A percentile compares a stretch with the other conserved stretches of the same genome.
Evolutionary conservation across 805 yeast species (phyloP).

Genomic region (Yamadazyma scolyti): DNA sequence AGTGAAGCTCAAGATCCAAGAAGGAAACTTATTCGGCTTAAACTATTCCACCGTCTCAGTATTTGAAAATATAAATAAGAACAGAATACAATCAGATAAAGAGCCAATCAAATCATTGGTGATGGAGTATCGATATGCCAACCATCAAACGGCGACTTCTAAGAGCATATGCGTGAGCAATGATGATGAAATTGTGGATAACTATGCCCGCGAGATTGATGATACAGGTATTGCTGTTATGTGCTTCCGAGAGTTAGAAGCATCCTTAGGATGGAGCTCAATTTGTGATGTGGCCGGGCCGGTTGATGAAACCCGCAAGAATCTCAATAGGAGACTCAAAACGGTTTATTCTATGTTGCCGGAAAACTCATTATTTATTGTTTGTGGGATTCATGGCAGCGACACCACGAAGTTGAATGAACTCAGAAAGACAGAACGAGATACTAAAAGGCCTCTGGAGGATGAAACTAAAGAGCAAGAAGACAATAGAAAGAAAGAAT

Average conservation of each 20-base stretch:
- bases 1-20: constrained; percentile 61
- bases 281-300: constrained; percentile 4
- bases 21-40: constrained; percentile 65
- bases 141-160: not conserved
- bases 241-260: constrained; percentile 57
- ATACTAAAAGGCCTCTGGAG: too few relatives aligned
- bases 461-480: too few relatives aligned
- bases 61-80: constrained; percentile 17
- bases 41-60: constrained; percentile 23
- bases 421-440: not conserved
- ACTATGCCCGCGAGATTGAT: constrained; percentile 31
- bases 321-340: constrained; percentile 43
- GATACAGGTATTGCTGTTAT: constrained; percentile 48
- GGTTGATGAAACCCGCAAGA: constrained; percentile 15
- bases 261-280: constrained; percentile 6
- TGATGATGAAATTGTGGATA: constrained; percentile 59
- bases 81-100: not conserved
- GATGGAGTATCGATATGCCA: constrained; percentile 4
- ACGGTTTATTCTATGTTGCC: constrained; percentile 54
- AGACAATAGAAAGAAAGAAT: too few relatives aligned
- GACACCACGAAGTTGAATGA: constrained; percentile 1
- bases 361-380: constrained; percentile 52
- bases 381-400: constrained; percentile 21
- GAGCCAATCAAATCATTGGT: constrained; percentile 4
- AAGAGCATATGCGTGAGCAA: constrained; percentile 32